These are phyloP conservation scores for Parathielavia hyrcaniae DNA, from an alignment of 495 filamentous ascomycete species.

Conservation along the genomic window DNA sequence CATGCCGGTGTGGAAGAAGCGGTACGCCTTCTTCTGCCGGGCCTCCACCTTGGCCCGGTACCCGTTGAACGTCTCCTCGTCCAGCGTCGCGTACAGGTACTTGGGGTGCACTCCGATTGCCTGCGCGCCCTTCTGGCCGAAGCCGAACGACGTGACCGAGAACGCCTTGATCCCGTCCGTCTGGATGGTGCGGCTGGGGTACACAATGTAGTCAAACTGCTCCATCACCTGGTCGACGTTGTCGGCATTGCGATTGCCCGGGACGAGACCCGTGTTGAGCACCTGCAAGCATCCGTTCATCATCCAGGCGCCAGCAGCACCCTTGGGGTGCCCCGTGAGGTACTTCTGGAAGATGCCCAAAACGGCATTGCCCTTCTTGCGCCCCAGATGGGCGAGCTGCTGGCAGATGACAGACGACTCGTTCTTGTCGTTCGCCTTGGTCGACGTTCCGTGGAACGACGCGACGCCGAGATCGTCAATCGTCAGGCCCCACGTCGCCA, in stretches of 20 bases:
- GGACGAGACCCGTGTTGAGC: conserved; percentile 85
- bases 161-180: conserved; percentile 98
- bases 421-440: conserved; percentile 99
- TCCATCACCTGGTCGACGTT: conserved; percentile 96
- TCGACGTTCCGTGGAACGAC: conserved; percentile 98
- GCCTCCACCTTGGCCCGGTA: conserved; percentile 86
- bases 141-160: conserved; percentile 97
- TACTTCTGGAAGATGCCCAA: conserved; percentile 99
- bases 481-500: conserved; percentile 96
- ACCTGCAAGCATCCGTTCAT: conserved; percentile 96
- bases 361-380: conserved; percentile 91
- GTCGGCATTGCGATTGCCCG: conserved; percentile 96
- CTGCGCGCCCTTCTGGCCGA: conserved; percentile 98
- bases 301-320: conserved; percentile 99
- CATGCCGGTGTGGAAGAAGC: conserved; percentile 94
- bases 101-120: conserved; percentile 93
- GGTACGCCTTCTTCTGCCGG: conserved; percentile 95
- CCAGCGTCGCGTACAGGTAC: conserved; percentile 93
- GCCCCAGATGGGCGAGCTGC: conserved; percentile 90
- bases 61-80: conserved; percentile 68
- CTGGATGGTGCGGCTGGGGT: conserved; percentile 90
- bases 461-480: conserved; percentile 93
- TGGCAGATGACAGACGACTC: conserved; percentile 97
- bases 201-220: conserved; percentile 95
- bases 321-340: conserved; percentile 97